Conservation (phyloP, 2,329 filamentous ascomycete species). For the Ophiostoma ips region DNA sequence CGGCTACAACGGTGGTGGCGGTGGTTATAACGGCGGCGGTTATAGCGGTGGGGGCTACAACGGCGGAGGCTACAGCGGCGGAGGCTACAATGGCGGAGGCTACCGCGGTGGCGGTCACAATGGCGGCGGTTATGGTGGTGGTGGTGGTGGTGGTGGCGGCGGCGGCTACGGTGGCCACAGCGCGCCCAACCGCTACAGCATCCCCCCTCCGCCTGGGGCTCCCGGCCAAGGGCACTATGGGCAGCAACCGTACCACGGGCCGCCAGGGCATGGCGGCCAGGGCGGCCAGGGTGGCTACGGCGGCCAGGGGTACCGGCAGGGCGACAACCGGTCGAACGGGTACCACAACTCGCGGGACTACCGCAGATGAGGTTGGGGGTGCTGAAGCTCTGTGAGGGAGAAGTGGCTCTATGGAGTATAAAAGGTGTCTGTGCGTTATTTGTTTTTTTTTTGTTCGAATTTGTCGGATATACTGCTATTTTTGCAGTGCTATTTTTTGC, state of each 20-base stretch:
- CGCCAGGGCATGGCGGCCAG: slow-evolving; percentile 2
- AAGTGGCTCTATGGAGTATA: too few relatives aligned
- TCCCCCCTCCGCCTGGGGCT: slow-evolving; percentile 5
- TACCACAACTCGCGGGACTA: slow-evolving; percentile 13
- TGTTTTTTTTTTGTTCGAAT: too few relatives aligned
- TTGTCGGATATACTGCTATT: not conserved
- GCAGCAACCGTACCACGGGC: slow-evolving; percentile 10
- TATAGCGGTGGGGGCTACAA: slow-evolving; percentile 1
- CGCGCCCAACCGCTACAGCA: slow-evolving; percentile 5
- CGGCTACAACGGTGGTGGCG: slow-evolving; percentile 6
- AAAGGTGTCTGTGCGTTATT: too few relatives aligned
- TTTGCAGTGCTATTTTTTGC: not conserved
- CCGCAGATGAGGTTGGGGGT: not conserved
- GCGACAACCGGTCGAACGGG: slow-evolving; percentile 2
- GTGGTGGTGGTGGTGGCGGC: not conserved
- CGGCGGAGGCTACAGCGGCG: not conserved
- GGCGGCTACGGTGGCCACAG: not conserved
- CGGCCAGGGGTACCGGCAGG: slow-evolving; percentile 12
- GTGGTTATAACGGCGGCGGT: not conserved
- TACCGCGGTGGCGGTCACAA: not conserved
- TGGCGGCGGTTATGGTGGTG: not conserved
- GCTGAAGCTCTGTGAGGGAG: not conserved
- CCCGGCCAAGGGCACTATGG: not conserved
- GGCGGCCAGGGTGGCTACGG: slow-evolving; percentile 9
- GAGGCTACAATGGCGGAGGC: slow-evolving; percentile 5